Conservation (phyloP, 2,329 filamentous ascomycete genomes). For the Curvularia sp. region DNA sequence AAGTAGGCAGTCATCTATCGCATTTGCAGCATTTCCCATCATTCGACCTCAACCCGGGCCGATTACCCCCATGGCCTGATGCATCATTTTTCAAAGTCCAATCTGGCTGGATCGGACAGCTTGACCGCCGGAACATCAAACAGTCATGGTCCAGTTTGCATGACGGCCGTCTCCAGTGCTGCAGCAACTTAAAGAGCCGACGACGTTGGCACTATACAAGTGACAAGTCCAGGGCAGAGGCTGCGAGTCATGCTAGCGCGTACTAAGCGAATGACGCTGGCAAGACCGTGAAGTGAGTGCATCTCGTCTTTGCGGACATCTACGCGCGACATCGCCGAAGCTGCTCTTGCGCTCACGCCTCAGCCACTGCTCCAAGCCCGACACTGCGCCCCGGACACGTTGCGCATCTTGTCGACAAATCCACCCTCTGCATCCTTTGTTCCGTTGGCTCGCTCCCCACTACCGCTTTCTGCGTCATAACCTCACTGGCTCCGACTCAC, state of each 20-base stretch:
- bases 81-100: not conserved
- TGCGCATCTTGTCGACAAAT: slow-evolving; percentile 3
- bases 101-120: not conserved
- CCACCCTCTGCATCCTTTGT: not conserved
- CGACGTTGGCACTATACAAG: slow-evolving; percentile 9
- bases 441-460: slow-evolving; percentile 5
- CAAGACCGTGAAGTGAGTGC: slow-evolving; percentile 20
- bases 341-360: slow-evolving; percentile 2
- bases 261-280: slow-evolving; percentile 22
- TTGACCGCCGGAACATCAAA: not conserved
- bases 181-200: slow-evolving; percentile 4
- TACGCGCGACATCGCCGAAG: slow-evolving; percentile 13
- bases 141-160: not conserved
- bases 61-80: not conserved
- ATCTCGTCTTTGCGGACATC: slow-evolving; percentile 23
- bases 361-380: not conserved
- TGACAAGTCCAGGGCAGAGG: slow-evolving; percentile 5
- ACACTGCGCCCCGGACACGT: slow-evolving; percentile 2
- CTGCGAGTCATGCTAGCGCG: slow-evolving; percentile 23
- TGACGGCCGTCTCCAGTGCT: not conserved
- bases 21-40: slow-evolving; percentile 16
- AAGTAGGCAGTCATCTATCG: slow-evolving; percentile 5
- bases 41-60: slow-evolving; percentile 13
- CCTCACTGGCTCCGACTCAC: slow-evolving; percentile 9
- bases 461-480: slow-evolving; percentile 15